Percentiles rank a stretch among this genome's conserved stretches.
phyloP scores from a whole-genome alignment of 2,329 filamentous ascomycete genomes.

The Diaporthe caulivora region DNA sequence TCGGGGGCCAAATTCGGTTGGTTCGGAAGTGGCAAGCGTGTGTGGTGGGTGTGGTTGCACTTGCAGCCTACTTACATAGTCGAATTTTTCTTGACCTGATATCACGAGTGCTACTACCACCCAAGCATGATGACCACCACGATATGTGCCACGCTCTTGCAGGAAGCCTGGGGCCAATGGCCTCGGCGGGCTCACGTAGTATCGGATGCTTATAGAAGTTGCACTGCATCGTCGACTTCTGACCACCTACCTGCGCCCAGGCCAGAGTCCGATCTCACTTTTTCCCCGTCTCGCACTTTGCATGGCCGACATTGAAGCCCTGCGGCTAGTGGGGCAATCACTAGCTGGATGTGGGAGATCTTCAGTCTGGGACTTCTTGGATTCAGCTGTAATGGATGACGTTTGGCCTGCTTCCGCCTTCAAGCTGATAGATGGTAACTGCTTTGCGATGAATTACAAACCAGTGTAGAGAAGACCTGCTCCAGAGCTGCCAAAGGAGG shows the following conservation, averaged over 20 bases:
- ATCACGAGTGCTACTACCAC: neutral
- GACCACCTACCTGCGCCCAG: slow-evolving; percentile 5
- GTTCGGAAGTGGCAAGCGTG: neutral
- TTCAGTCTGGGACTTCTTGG: neutral
- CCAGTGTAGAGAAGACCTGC: neutral
- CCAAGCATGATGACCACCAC: slow-evolving; percentile 1
- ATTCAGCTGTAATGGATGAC: neutral
- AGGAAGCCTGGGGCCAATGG: slow-evolving; percentile 21
- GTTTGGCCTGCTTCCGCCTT: neutral
- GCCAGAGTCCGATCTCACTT: slow-evolving; percentile 16
- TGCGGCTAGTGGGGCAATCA: neutral
- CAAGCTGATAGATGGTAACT: neutral
- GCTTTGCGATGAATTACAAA: neutral
- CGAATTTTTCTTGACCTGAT: neutral
- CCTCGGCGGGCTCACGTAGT: neutral
- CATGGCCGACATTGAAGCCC: neutral
- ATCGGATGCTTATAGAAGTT: slow-evolving; percentile 20
- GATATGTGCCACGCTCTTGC: slow-evolving; percentile 1
- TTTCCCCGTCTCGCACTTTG: neutral
- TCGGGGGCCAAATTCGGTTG: slow-evolving; percentile 26
- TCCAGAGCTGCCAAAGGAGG: neutral
- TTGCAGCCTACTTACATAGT: neutral
- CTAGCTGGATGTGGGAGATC: neutral
- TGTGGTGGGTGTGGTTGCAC: neutral
- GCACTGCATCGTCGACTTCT: slow-evolving; percentile 26